Evolutionary conservation across 768 basidiomycete genomes (phyloP), one percentile per base, ranked within the genome.

Genomic region (Phanerochaete carnosa): DNA sequence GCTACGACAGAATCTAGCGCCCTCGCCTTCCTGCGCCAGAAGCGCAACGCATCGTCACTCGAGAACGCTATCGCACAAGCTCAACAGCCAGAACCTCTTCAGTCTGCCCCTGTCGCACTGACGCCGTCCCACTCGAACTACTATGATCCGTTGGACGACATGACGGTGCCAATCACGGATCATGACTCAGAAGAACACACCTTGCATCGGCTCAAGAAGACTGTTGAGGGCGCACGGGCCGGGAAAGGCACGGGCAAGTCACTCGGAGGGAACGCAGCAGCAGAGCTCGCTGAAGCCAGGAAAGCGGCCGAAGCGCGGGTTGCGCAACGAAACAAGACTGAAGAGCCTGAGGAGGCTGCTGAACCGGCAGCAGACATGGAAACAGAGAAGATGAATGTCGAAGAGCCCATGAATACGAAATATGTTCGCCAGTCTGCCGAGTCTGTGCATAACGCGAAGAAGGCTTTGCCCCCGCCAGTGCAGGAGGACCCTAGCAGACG

Each of bases 231-330:
- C 19, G 77, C 83, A 19, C 83, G 82, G 3, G 68, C 78, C 47
- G 80, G 81, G 30, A 90, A 85, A 67, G 80, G 80, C 54, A 75
- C 79, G 69, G 80, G 81, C 55, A 90, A 86, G 67, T 88, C 89
- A 37, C 68, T 88, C 9, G 86, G 87, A 53, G 81, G 80, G 12
- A 75, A 73, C 45, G 80, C 82, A 23, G 82, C 80, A 3, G 83
- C 78, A 7, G 86, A 85, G 23, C 79, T 91, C 9, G 89, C 88
- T 12, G 86, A 89, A 72, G 90, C 81, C 15, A 83, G 69, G 70
- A 83, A 73, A 74, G 80, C 82, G 45, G 88, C 89, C 8, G 87
- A 92, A 70, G 88, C 84, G 5, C 80, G 83, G 59, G 78, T 92
- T 25, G 88, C 84, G 1, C 82, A 90, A 69, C 75, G 88, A 59